Conservation (phyloP, 129 eudicot genomes). For the Pseudognaphalium luteoalbum region DNA sequence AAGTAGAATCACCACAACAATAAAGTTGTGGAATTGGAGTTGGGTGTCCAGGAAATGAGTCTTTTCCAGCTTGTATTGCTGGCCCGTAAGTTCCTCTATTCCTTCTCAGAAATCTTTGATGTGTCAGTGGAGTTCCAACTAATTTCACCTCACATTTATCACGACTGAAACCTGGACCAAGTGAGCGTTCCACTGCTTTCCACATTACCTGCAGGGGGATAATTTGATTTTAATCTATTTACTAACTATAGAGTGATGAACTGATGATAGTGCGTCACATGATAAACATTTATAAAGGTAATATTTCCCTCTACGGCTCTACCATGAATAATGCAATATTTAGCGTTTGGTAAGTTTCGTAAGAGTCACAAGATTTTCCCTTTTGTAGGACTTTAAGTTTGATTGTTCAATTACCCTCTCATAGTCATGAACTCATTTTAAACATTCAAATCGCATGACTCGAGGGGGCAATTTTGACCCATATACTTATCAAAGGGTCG, state of each 20-base stretch:
- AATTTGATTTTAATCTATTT: background rate
- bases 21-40: constrained; percentile 78
- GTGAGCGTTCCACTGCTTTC: constrained; percentile 87
- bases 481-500: background rate
- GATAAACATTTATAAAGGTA: background rate
- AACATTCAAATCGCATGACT: too few relatives aligned
- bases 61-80: constrained; percentile 86
- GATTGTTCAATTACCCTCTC: background rate
- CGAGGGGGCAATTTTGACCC: too few relatives aligned
- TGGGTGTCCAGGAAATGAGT: constrained; percentile 83
- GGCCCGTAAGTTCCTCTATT: constrained; percentile 94
- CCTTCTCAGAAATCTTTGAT: constrained; percentile 74
- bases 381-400: background rate
- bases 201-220: constrained; percentile 62
- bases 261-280: background rate
- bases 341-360: background rate
- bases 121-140: constrained; percentile 91
- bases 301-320: background rate
- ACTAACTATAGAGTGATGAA: background rate
- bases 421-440: background rate
- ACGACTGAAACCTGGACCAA: constrained; percentile 74
- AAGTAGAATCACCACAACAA: constrained; percentile 98
- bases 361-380: background rate
- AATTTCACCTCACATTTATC: constrained; percentile 82
- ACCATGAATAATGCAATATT: background rate